Evolutionary conservation across 148 eudicot species (phyloP), one percentile per base, ranked within the genome.

Genomic region (Beta vulgaris): DNA sequence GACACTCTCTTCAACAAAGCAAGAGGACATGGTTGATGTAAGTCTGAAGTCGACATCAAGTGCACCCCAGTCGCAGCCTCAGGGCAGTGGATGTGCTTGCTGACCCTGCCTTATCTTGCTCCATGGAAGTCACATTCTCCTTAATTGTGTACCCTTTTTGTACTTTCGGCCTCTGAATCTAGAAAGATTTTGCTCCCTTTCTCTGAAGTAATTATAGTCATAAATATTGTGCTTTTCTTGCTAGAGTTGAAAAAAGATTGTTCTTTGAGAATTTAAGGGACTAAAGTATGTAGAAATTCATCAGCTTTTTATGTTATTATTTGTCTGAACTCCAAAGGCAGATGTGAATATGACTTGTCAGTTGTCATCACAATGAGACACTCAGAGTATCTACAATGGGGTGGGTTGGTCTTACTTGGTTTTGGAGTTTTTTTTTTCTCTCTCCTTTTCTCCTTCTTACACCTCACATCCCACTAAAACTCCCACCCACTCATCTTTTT

Each of bases 11-110:
- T 88, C 91, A 26, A 85, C 91, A 7, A 90, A 86, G 75, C 94
- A 90, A 74, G 94, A 90, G 61, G 94, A 90, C 72, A 87, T 89
- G 93, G 91, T 89, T 18, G 88, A 85, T 74, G 88, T 85, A 36
- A 82, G 85, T 63, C 79, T 85, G 39, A 85, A 85, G 82, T 80
- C 88, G 48, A 76, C 83, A 42, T 74, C 85, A 1, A 54, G 31
- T 40, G 83, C 82, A 53, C 82, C 78, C 18, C 76, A 79, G 39
- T 73, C 80, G 18, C 79, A 77, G 28, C 19, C 72, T 43, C 85
- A 85, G 74, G 72, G 83, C 3, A 78, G 83, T 53, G 87, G 88
- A 31, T 82, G 85, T 58, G 79, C 85, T 68, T 85, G 85, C 78
- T 85, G 80, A 79, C 60, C 74, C 34, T 23, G 16, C 63, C 34